Percentiles rank a stretch among this genome's conserved stretches.
Evolutionary conservation across 1,139 yeast species (phyloP).

Genomic region (Debaryomyces sp.): DNA sequence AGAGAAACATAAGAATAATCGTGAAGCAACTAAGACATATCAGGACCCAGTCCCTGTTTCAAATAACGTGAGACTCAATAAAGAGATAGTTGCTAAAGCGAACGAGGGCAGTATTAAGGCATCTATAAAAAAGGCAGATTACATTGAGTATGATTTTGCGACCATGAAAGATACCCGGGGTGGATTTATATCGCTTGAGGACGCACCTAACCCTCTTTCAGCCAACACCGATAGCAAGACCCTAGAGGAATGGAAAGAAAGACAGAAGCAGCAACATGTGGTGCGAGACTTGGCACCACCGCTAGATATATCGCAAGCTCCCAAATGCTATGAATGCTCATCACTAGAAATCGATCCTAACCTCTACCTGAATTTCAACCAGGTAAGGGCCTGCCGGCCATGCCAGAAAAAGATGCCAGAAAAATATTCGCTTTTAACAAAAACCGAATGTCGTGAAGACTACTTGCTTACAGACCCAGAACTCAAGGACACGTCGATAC

Average conservation of each 20-base stretch:
- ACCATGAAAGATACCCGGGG: slow-evolving; percentile 88
- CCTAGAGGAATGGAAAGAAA: slow-evolving; percentile 78
- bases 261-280: slow-evolving; percentile 48
- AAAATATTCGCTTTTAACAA: slow-evolving; percentile 85
- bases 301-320: slow-evolving; percentile 67
- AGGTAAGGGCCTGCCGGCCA: slow-evolving; percentile 72
- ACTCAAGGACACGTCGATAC: slow-evolving; percentile 64
- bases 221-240: slow-evolving; percentile 39
- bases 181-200: slow-evolving; percentile 70
- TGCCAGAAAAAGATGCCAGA: slow-evolving; percentile 79
- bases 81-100: slow-evolving; percentile 9
- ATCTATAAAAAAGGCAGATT: slow-evolving; percentile 60
- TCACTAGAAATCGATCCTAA: slow-evolving; percentile 80
- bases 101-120: slow-evolving; percentile 28
- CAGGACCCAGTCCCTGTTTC: slow-evolving; percentile 1
- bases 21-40: slow-evolving; percentile 28
- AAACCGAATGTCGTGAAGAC: slow-evolving; percentile 94
- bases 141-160: slow-evolving; percentile 90
- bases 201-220: slow-evolving; percentile 18
- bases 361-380: slow-evolving; percentile 63
- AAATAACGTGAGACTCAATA: slow-evolving; percentile 1
- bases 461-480: slow-evolving; percentile 93
- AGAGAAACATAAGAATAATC: slow-evolving; percentile 33
- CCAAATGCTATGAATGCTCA: slow-evolving; percentile 81
- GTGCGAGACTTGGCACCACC: slow-evolving; percentile 69